phyloP scores from a whole-genome alignment of 208 protist genomes.

The Leishmania guyanensis region DNA sequence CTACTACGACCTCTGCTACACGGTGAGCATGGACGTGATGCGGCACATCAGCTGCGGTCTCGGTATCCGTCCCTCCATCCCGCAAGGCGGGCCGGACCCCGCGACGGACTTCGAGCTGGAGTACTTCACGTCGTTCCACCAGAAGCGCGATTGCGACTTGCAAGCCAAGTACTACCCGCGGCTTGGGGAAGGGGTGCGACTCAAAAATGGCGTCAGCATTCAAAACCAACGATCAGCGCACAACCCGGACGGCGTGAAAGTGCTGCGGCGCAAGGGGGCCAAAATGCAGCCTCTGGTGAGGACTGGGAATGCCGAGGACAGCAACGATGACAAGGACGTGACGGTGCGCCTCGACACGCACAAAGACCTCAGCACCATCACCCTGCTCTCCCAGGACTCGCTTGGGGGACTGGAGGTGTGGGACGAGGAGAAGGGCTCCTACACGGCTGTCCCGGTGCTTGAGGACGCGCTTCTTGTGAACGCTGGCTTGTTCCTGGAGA shows the following conservation, averaged over 20 bases:
- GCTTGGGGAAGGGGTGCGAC: slow-evolving; percentile 48
- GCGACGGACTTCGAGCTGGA: slow-evolving; percentile 73
- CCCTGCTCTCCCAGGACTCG: slow-evolving; percentile 82
- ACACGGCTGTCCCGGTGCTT: slow-evolving; percentile 72
- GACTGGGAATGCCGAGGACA: slow-evolving; percentile 9
- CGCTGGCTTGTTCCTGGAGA: slow-evolving; percentile 86
- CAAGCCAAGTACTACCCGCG: slow-evolving; percentile 89
- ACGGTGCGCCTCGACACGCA: slow-evolving; percentile 77
- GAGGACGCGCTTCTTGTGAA: slow-evolving; percentile 89
- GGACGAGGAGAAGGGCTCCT: slow-evolving; percentile 69
- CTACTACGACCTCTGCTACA: slow-evolving; percentile 84
- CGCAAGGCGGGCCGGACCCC: slow-evolving; percentile 65
- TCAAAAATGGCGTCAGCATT: slow-evolving; percentile 55
- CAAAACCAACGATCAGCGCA: slow-evolving; percentile 48
- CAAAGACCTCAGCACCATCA: slow-evolving; percentile 88
- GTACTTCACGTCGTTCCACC: slow-evolving; percentile 79
- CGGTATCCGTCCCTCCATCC: slow-evolving; percentile 74
- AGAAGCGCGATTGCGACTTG: slow-evolving; percentile 81
- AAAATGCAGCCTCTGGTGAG: slow-evolving; percentile 51
- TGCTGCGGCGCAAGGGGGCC: slow-evolving; percentile 76
- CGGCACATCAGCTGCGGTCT: slow-evolving; percentile 88
- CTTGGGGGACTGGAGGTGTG: slow-evolving; percentile 86
- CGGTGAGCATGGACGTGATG: slow-evolving; percentile 80
- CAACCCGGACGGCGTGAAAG: slow-evolving; percentile 74
- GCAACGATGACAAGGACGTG: slow-evolving; percentile 26